phyloP scores from a whole-genome alignment of 148 eudicot genomes.

The Chenopodium formosanum region DNA sequence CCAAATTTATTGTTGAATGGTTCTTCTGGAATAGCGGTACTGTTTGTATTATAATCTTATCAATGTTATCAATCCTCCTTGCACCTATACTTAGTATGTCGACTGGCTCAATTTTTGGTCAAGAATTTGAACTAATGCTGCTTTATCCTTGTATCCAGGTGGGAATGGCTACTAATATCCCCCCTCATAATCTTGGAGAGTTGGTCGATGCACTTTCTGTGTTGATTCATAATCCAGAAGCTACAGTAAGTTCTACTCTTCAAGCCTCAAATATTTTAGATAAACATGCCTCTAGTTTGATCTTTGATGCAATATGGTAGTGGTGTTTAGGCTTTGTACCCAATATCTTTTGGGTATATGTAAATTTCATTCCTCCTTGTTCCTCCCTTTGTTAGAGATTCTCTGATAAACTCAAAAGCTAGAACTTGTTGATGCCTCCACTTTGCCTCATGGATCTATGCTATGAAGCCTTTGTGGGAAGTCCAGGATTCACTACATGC shows the following conservation, averaged over 20 bases:
- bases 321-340: not conserved
- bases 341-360: not conserved
- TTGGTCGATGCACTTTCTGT: conserved; percentile 90
- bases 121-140: not conserved
- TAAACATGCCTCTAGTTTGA: not conserved
- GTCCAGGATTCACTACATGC: not conserved
- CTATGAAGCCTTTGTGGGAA: not conserved
- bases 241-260: conserved; percentile 60
- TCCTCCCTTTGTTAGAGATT: conserved; percentile 4
- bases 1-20: conserved; percentile 89
- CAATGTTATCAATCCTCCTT: not conserved
- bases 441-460: not conserved
- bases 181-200: conserved; percentile 99
- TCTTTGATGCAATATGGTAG: not conserved
- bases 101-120: conserved; percentile 1
- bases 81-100: not conserved
- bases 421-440: not conserved
- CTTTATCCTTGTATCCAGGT: conserved; percentile 46
- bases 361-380: not conserved
- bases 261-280: not conserved
- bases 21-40: conserved; percentile 95
- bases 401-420: not conserved
- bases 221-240: conserved; percentile 90
- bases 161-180: conserved; percentile 98
- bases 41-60: conserved; percentile 12